Percentiles rank a stretch among this genome's conserved stretches.
Evolutionary conservation across 2,329 filamentous ascomycete genomes (phyloP).

Genomic region (Canariomyces notabilis): DNA sequence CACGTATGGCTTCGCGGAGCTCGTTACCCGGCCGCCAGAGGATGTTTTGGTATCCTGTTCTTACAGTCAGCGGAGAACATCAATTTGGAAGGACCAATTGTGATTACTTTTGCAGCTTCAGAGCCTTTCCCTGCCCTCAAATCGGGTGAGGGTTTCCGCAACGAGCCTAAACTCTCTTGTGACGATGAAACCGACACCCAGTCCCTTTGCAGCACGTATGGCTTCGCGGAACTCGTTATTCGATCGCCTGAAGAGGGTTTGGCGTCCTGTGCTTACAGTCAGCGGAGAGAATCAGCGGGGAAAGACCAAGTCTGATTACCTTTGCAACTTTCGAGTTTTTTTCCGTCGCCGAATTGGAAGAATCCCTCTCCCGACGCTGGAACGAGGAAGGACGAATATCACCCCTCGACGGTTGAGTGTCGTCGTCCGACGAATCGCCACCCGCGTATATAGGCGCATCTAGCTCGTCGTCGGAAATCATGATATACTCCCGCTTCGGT

Average conservation of each 20-base stretch:
- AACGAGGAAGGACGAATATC: constrained; percentile 60
- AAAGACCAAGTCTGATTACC: constrained; percentile 4
- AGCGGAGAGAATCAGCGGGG: no score
- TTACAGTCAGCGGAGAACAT: neutral
- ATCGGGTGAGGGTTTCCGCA: neutral
- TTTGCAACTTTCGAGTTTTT: neutral
- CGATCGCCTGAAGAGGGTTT: no score
- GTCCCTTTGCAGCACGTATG: no score
- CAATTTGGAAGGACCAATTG: no score
- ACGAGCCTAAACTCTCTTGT: neutral
- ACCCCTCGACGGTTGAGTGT: constrained; percentile 48
- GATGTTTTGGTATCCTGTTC: constrained; percentile 7
- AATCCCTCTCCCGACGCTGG: constrained; percentile 35
- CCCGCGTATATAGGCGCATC: constrained; percentile 34
- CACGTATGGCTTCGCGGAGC: constrained; percentile 14
- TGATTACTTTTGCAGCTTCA: no score
- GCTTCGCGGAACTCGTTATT: no score
- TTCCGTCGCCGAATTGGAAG: neutral
- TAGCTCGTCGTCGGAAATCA: constrained; percentile 30
- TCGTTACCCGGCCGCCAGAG: constrained; percentile 18
- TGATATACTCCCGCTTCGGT: constrained; percentile 33
- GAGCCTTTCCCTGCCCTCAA: no score
- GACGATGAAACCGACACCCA: no score
- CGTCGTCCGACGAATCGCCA: constrained; percentile 52
- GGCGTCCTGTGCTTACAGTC: no score